A percentile compares a stretch with the other conserved stretches of the same genome.
Conservation (phyloP, 129 eudicot genomes). For the Tagetes erecta region DNA sequence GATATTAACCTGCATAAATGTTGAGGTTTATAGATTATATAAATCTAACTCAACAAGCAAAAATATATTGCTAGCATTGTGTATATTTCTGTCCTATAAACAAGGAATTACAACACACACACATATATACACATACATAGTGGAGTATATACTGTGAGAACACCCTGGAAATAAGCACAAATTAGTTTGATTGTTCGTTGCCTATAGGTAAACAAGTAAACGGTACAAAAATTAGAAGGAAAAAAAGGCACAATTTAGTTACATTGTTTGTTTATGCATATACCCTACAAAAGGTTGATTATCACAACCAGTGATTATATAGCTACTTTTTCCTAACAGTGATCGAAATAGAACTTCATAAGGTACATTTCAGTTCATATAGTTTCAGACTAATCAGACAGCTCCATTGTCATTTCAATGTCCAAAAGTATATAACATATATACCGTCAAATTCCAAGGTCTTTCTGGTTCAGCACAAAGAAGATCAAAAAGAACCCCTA, state of each 20-base stretch:
- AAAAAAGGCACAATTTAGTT: too few relatives aligned
- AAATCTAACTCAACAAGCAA: neutral
- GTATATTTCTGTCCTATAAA: neutral
- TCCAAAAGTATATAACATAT: constrained; percentile 7
- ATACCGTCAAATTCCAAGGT: constrained; percentile 97
- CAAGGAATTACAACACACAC: neutral
- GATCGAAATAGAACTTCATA: neutral
- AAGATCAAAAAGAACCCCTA: constrained; percentile 97
- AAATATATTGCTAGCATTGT: neutral
- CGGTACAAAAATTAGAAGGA: too few relatives aligned
- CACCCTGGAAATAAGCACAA: too few relatives aligned
- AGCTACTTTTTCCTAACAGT: neutral
- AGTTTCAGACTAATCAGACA: constrained; percentile 12
- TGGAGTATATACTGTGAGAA: too few relatives aligned
- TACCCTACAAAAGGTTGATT: too few relatives aligned
- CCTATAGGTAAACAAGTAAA: too few relatives aligned
- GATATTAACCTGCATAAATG: constrained; percentile 14
- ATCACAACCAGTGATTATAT: constrained; percentile 1
- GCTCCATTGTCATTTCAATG: neutral
- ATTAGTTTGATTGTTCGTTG: too few relatives aligned
- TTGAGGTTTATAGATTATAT: neutral
- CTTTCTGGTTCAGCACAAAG: constrained; percentile 97
- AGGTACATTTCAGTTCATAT: neutral
- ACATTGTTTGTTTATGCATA: too few relatives aligned
- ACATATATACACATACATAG: neutral